phyloP scores from a whole-genome alignment of 2,329 filamentous ascomycete genomes.

The Epichloe glyceriae region DNA sequence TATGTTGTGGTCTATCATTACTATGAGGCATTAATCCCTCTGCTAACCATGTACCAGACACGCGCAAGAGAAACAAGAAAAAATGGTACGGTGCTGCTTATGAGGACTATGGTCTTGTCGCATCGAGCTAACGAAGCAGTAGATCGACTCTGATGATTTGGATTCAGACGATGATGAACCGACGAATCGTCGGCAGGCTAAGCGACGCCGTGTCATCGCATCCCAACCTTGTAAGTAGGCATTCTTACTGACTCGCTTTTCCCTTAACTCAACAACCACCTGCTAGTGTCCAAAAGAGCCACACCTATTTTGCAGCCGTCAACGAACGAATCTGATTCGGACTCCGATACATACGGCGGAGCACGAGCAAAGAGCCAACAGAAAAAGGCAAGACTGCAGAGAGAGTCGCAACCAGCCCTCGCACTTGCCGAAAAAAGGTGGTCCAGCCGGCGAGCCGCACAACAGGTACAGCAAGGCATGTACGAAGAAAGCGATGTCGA shows the following conservation, averaged over 20 bases:
- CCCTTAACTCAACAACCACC: background rate
- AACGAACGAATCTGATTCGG: slow-evolving; percentile 51
- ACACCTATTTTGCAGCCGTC: slow-evolving; percentile 42
- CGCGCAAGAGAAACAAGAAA: slow-evolving; percentile 46
- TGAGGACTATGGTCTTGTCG: background rate
- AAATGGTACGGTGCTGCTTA: slow-evolving; percentile 36
- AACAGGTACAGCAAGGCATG: slow-evolving; percentile 50
- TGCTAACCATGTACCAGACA: slow-evolving; percentile 25
- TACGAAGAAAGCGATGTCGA: slow-evolving; percentile 58
- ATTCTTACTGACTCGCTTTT: background rate
- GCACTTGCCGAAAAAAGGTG: slow-evolving; percentile 74
- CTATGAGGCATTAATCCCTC: slow-evolving; percentile 14
- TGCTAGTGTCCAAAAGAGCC: slow-evolving; percentile 45
- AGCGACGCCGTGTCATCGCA: slow-evolving; percentile 54
- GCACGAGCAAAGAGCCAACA: slow-evolving; percentile 54
- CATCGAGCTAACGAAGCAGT: background rate
- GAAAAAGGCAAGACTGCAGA: slow-evolving; percentile 67
- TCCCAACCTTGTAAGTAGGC: slow-evolving; percentile 47
- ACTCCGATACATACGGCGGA: slow-evolving; percentile 69
- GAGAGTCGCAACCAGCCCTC: slow-evolving; percentile 53
- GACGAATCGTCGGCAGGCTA: slow-evolving; percentile 45
- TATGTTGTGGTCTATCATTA: slow-evolving; percentile 33
- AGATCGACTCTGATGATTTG: slow-evolving; percentile 48
- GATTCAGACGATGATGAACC: slow-evolving; percentile 57
- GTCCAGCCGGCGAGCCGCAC: slow-evolving; percentile 74